Conservation (phyloP, 2,329 filamentous ascomycete species). For the Lojkania enalia region DNA sequence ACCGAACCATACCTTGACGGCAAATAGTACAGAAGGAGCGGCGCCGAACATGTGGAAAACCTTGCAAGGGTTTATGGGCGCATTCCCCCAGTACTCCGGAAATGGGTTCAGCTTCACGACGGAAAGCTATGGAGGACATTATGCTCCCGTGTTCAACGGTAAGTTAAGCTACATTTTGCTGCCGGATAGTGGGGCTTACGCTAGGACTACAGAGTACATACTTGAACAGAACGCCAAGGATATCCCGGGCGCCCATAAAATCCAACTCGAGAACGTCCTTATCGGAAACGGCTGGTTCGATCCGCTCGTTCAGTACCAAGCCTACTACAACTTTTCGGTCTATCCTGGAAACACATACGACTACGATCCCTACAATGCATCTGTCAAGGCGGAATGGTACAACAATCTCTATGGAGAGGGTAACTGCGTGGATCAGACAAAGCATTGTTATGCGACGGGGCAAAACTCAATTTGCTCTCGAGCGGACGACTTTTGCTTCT, state of each 20-base stretch:
- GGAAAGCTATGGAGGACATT: conserved; percentile 63
- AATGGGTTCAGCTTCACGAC: conserved; percentile 59
- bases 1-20: conserved; percentile 54
- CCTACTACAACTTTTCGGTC: conserved; percentile 62
- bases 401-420: conserved; percentile 64
- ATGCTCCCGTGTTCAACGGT: conserved; percentile 58
- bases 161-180: too few species aligned
- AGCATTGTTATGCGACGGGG: conserved; percentile 58
- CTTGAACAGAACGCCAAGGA: conserved; percentile 51
- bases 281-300: conserved; percentile 65
- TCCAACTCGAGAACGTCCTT: conserved; percentile 55
- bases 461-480: conserved; percentile 55
- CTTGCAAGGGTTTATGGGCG: conserved; percentile 65
- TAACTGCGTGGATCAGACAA: conserved; percentile 63
- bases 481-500: conserved; percentile 60
- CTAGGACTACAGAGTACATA: conserved; percentile 48
- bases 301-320: conserved; percentile 59
- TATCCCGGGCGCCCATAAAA: conserved; percentile 50
- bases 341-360: conserved; percentile 62
- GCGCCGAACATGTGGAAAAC: conserved; percentile 65
- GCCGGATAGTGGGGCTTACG: too few species aligned
- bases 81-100: conserved; percentile 54
- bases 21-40: conserved; percentile 57
- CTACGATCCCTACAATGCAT: conserved; percentile 56
- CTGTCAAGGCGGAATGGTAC: conserved; percentile 56